phyloP scores from a whole-genome alignment of 2,329 filamentous ascomycete species.

The Cladobotryum protrusum region DNA sequence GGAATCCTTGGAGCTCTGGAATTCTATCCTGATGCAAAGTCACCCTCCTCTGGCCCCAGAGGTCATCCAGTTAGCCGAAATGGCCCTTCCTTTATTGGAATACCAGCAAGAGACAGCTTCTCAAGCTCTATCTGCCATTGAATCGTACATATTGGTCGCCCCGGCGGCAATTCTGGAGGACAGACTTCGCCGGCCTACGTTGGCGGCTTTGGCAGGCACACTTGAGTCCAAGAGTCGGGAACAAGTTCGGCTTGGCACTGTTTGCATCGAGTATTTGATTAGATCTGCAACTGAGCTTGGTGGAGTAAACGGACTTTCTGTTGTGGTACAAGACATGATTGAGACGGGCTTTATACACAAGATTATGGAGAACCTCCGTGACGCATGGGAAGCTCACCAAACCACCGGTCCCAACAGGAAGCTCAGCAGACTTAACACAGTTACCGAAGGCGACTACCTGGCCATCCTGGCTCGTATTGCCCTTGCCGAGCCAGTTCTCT shows the following conservation, averaged over 20 bases:
- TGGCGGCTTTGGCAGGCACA: conserved; percentile 43
- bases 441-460: conserved; percentile 81
- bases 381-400: conserved; percentile 68
- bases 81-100: conserved; percentile 59
- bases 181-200: conserved; percentile 43
- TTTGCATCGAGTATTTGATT: conserved; percentile 60
- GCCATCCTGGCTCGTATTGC: conserved; percentile 73
- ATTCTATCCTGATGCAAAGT: conserved; percentile 63
- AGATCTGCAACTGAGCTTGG: conserved; percentile 57
- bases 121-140: conserved; percentile 57
- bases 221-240: conserved; percentile 52
- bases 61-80: conserved; percentile 57
- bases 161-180: conserved; percentile 60
- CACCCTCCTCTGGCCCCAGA: conserved; percentile 54
- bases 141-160: conserved; percentile 65
- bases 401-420: conserved; percentile 74
- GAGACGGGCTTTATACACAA: conserved; percentile 56
- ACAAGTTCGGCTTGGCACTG: conserved; percentile 50
- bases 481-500: conserved; percentile 62
- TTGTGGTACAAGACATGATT: conserved; percentile 61
- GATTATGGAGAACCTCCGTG: conserved; percentile 60
- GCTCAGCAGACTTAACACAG: conserved; percentile 61
- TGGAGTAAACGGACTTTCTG: conserved; percentile 51
- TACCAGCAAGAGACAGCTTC: conserved; percentile 58
- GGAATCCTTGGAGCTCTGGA: conserved; percentile 87